phyloP scores from a whole-genome alignment of 768 basidiomycete species.

The Lentinus brumalis region DNA sequence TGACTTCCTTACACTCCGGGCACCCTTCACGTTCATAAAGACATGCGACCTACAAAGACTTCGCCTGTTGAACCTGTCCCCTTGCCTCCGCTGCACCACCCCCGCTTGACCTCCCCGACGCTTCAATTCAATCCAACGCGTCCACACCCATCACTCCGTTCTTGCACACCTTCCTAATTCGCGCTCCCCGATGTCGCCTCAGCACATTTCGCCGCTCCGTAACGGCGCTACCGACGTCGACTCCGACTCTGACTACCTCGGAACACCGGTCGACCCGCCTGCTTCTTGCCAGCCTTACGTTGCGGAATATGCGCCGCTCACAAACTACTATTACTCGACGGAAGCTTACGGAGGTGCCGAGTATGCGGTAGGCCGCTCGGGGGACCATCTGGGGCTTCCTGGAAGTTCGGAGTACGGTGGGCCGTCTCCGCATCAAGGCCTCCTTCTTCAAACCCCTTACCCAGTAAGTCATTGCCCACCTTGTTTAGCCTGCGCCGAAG shows the following conservation, averaged over 20 bases:
- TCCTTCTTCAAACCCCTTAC: neutral
- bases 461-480: neutral
- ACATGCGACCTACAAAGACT: constrained; percentile 22
- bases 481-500: neutral
- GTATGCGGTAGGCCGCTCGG: constrained; percentile 3
- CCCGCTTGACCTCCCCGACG: neutral
- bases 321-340: constrained; percentile 11
- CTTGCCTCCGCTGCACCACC: constrained; percentile 7
- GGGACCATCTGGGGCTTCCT: constrained; percentile 2
- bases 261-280: constrained; percentile 19
- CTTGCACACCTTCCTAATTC: constrained; percentile 23
- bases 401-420: constrained; percentile 4
- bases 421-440: neutral
- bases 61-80: constrained; percentile 7
- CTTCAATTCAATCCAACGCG: neutral
- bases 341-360: constrained; percentile 1
- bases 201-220: constrained; percentile 14
- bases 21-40: constrained; percentile 20
- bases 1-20: constrained; percentile 15
- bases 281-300: constrained; percentile 12
- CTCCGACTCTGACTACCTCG: constrained; percentile 22
- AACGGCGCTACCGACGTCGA: constrained; percentile 18
- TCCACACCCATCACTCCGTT: constrained; percentile 7
- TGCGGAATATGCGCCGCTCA: constrained; percentile 12
- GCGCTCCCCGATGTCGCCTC: constrained; percentile 19